A percentile compares a stretch with the other conserved stretches of the same genome.
These are phyloP conservation scores for Penicillium simplicissimum DNA, from an alignment of 495 filamentous ascomycete genomes.

Conservation along the genomic window DNA sequence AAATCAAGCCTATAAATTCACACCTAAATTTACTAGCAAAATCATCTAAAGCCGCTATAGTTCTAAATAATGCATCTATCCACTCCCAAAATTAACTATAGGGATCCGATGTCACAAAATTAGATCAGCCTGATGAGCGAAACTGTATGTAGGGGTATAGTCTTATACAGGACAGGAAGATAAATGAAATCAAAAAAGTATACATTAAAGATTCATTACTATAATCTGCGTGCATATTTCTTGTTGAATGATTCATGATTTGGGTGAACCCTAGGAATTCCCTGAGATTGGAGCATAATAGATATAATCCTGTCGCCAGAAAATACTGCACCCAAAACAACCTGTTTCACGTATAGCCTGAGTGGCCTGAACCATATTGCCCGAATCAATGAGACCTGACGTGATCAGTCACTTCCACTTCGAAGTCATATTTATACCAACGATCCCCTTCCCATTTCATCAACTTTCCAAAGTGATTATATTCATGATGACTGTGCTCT, in stretches of 20 bases:
- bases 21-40: too few species aligned
- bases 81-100: background rate
- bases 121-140: background rate
- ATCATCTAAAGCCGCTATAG: too few species aligned
- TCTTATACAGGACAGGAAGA: conserved; percentile 1
- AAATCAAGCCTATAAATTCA: too few species aligned
- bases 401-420: conserved; percentile 1
- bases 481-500: conserved; percentile 1
- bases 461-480: conserved; percentile 2
- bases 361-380: background rate
- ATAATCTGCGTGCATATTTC: background rate
- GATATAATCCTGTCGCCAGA: background rate
- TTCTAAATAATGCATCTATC: too few species aligned
- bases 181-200: too few species aligned
- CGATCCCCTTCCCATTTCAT: conserved; percentile 3
- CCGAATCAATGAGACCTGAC: background rate
- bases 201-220: background rate
- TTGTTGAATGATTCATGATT: background rate
- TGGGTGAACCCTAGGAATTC: background rate
- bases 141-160: too few species aligned
- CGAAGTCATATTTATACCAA: conserved; percentile 3
- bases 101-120: background rate
- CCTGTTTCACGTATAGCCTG: conserved; percentile 1
- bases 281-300: conserved; percentile 3
- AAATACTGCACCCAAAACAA: background rate